phyloP scores from a whole-genome alignment of 2,329 filamentous ascomycete species.

The Pseudogymnoascus sp. region DNA sequence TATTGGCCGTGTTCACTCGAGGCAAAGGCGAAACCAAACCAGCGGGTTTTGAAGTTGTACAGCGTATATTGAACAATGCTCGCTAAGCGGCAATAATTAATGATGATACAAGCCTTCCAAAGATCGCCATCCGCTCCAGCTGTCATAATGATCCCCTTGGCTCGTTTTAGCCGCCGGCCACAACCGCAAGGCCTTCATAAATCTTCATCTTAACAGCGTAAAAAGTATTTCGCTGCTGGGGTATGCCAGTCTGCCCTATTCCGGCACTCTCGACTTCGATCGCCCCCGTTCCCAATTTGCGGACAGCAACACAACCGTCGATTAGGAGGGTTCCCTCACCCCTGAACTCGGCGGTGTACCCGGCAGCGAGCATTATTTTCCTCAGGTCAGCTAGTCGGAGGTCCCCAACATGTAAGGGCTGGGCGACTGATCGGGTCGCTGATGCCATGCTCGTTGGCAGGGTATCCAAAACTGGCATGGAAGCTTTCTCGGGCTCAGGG shows the following conservation, averaged over 20 bases:
- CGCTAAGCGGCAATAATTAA: constrained; percentile 7
- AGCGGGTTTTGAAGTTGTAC: constrained; percentile 3
- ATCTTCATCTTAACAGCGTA: constrained; percentile 84
- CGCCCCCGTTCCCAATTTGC: constrained; percentile 77
- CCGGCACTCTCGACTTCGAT: constrained; percentile 82
- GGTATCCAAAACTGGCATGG: constrained; percentile 35
- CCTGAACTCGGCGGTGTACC: constrained; percentile 84
- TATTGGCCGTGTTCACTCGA: background rate
- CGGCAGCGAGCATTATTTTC: constrained; percentile 70
- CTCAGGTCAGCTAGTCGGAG: constrained; percentile 81
- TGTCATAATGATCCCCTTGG: background rate
- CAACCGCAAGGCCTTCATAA: constrained; percentile 88
- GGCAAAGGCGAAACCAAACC: background rate
- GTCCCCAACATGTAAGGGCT: constrained; percentile 91
- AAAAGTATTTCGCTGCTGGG: constrained; percentile 57
- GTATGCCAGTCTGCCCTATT: constrained; percentile 33
- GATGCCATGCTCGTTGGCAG: constrained; percentile 56
- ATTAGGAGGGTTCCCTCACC: constrained; percentile 89
- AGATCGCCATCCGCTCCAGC: background rate
- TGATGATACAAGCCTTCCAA: background rate
- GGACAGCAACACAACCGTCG: constrained; percentile 78
- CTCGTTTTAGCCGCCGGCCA: constrained; percentile 47
- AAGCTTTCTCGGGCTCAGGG: constrained; percentile 14
- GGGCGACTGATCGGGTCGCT: constrained; percentile 67
- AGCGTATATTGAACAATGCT: constrained; percentile 1